Percentiles rank a stretch among this genome's conserved stretches.
phyloP scores from a whole-genome alignment of 345 rosid genomes.

The Acer saccharum region DNA sequence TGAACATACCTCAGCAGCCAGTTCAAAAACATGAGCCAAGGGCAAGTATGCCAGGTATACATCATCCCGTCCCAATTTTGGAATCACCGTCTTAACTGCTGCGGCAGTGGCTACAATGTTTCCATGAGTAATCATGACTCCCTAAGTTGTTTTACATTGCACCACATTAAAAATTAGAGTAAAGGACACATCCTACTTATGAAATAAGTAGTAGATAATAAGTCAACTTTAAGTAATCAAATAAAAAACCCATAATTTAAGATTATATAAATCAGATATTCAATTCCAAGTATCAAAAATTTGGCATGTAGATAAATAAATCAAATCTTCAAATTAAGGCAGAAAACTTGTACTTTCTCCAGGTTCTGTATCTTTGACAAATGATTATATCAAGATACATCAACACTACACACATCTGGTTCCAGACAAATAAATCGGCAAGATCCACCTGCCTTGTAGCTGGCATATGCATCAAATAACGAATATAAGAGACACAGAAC shows the following conservation, averaged over 20 bases:
- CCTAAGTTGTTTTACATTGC: conserved; percentile 44
- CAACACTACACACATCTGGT: not conserved
- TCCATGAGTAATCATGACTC: conserved; percentile 92
- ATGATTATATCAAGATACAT: conserved; percentile 2
- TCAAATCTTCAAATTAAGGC: not conserved
- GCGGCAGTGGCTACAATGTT: conserved; percentile 83
- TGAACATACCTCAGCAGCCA: conserved; percentile 79
- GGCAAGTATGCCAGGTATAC: conserved; percentile 84
- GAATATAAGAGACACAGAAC: conserved; percentile 3
- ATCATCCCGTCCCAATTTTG: conserved; percentile 54
- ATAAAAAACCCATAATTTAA: not conserved
- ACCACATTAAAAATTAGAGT: conserved; percentile 30
- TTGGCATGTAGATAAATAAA: not conserved
- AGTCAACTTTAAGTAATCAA: not conserved
- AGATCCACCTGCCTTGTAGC: not conserved
- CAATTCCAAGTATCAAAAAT: not conserved
- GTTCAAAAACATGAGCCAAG: conserved; percentile 91
- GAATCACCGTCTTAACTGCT: conserved; percentile 72
- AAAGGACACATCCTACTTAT: not conserved
- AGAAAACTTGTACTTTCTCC: not conserved
- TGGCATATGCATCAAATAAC: not conserved
- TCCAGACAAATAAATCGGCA: not conserved
- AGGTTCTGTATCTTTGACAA: not conserved
- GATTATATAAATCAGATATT: not conserved
- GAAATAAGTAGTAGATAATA: not conserved